phyloP scores from a whole-genome alignment of 2,329 filamentous ascomycete genomes.

The Ampelomyces quisqualis region DNA sequence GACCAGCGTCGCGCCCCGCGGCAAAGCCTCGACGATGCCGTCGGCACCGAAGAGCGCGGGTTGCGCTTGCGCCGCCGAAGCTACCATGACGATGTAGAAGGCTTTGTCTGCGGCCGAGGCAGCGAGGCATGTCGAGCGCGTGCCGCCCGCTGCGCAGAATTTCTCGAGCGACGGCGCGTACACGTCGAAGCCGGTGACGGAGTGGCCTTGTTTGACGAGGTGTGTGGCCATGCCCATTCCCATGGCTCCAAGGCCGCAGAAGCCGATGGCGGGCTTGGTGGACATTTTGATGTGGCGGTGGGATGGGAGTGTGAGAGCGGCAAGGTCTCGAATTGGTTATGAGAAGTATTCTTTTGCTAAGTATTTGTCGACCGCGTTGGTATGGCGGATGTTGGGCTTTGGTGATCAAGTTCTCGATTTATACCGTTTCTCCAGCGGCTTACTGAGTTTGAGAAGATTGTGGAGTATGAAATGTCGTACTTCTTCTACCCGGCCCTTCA shows the following conservation, averaged over 20 bases:
- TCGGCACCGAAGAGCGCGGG: constrained; percentile 63
- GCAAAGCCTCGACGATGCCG: constrained; percentile 53
- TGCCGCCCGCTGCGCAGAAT: constrained; percentile 64
- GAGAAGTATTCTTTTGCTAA: too few species aligned
- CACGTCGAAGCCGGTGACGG: constrained; percentile 71
- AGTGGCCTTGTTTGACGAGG: constrained; percentile 65
- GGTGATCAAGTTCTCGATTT: too few species aligned
- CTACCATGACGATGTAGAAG: constrained; percentile 74
- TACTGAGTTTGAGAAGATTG: too few species aligned
- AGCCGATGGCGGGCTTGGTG: constrained; percentile 57
- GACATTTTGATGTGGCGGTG: constrained; percentile 22
- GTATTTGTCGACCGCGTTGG: too few species aligned
- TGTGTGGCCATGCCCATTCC: constrained; percentile 79
- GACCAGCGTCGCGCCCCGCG: constrained; percentile 61
- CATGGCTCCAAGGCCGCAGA: constrained; percentile 79
- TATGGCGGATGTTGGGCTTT: too few species aligned
- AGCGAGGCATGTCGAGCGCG: constrained; percentile 58
- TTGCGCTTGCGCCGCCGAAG: constrained; percentile 68
- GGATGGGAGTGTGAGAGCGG: not conserved
- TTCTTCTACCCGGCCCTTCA: too few species aligned
- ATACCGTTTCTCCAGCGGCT: too few species aligned
- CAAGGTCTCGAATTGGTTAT: too few species aligned
- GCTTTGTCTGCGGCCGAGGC: constrained; percentile 61
- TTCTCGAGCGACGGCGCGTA: constrained; percentile 66
- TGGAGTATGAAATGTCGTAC: too few species aligned